These are phyloP conservation scores for Darksidea phi DNA, from an alignment of 495 filamentous ascomycete species.

Conservation along the genomic window DNA sequence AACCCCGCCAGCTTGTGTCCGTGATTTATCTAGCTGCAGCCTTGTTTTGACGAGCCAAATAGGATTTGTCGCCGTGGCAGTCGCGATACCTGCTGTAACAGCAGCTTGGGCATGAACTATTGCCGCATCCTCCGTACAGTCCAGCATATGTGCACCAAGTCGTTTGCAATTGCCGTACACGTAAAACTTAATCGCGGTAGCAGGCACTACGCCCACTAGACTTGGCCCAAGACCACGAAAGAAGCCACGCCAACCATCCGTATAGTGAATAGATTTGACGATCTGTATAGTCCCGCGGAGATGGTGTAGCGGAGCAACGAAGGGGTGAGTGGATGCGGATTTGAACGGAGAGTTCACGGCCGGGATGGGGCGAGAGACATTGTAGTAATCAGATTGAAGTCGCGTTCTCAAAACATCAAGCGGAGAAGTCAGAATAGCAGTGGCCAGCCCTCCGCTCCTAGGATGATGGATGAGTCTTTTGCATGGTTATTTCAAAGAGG, in stretches of 20 bases:
- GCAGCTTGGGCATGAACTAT: conserved; percentile 16
- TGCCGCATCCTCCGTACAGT: conserved; percentile 2
- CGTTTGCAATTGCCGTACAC: conserved; percentile 15
- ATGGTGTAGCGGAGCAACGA: conserved; percentile 2
- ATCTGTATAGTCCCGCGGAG: conserved; percentile 4
- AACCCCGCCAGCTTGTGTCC: no score
- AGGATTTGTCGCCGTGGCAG: conserved; percentile 7
- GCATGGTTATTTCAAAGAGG: not conserved
- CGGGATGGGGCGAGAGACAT: not conserved
- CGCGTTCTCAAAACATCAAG: not conserved
- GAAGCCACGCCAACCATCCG: conserved; percentile 13
- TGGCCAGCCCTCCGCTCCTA: conserved; percentile 1
- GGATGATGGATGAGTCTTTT: not conserved
- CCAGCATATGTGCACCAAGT: conserved; percentile 6
- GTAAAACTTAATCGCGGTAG: conserved; percentile 6
- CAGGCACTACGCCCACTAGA: conserved; percentile 9
- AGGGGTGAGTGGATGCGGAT: not conserved
- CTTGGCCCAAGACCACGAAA: conserved; percentile 12
- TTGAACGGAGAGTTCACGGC: no score
- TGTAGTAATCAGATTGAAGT: not conserved
- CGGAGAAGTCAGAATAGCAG: conserved; percentile 2
- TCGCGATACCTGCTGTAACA: conserved; percentile 7
- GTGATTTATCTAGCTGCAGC: not conserved
- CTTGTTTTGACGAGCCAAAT: conserved; percentile 13
- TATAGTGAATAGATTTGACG: conserved; percentile 12